These are phyloP conservation scores for Ceratocystis variospora DNA, from an alignment of 2,329 filamentous ascomycete genomes.

Conservation along the genomic window DNA sequence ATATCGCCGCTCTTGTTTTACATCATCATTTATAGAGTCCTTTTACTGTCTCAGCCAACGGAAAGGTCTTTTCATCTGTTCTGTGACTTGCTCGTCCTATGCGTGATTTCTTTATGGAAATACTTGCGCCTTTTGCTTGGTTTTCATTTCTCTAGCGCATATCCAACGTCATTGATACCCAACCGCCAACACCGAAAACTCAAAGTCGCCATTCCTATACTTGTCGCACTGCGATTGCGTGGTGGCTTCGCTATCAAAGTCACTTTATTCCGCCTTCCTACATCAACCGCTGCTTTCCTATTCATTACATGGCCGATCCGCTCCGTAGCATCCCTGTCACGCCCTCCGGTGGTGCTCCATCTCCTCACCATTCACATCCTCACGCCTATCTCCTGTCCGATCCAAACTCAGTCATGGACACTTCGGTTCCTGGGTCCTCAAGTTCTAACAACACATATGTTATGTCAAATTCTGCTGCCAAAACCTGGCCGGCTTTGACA, in stretches of 20 bases:
- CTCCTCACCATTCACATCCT: neutral
- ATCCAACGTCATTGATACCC: conserved; percentile 17
- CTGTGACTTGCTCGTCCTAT: neutral
- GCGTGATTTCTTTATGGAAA: neutral
- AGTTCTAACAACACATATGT: conserved; percentile 70
- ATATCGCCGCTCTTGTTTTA: neutral
- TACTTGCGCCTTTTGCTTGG: neutral
- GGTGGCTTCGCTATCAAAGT: neutral
- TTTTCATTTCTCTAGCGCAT: neutral
- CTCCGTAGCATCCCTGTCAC: neutral
- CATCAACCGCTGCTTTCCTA: neutral
- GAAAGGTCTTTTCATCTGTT: neutral
- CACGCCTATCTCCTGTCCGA: neutral
- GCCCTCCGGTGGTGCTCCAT: neutral
- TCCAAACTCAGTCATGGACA: conserved; percentile 24
- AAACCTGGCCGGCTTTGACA: conserved; percentile 41
- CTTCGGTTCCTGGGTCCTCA: conserved; percentile 32
- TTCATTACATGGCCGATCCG: neutral
- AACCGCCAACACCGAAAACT: neutral
- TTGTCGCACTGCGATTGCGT: neutral
- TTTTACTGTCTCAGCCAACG: neutral
- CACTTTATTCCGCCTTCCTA: neutral
- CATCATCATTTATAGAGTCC: neutral
- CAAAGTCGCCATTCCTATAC: neutral
- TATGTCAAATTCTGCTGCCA: conserved; percentile 74